phyloP scores from a whole-genome alignment of 192 early-diverging fungal genomes.

The Cladochytrium replicatum region DNA sequence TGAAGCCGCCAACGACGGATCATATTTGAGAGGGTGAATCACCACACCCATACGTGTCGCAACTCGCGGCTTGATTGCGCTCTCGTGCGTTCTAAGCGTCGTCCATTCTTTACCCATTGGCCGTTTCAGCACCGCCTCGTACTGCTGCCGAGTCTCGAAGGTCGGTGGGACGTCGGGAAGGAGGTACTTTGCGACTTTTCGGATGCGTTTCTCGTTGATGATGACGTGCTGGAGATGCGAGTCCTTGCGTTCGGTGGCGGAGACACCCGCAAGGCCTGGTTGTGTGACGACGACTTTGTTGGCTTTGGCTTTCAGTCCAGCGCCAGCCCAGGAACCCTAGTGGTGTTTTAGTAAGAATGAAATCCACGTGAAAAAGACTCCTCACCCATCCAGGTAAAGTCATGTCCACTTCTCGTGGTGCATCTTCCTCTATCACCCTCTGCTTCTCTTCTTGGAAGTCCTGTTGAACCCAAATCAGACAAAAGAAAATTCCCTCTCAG shows the following conservation, averaged over 20 bases:
- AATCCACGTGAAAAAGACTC: too few species aligned
- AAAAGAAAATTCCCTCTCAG: too few species aligned
- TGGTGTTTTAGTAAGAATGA: too few species aligned
- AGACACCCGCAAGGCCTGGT: slow-evolving; percentile 28
- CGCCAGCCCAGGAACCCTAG: slow-evolving; percentile 69
- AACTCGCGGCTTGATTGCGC: slow-evolving; percentile 70
- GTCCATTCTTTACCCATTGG: slow-evolving; percentile 98
- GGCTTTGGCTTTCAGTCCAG: slow-evolving; percentile 51
- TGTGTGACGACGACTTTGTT: slow-evolving; percentile 45
- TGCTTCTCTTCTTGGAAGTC: slow-evolving; percentile 88
- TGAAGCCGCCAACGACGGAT: too few species aligned
- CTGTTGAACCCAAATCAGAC: too few species aligned
- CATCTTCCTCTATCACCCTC: slow-evolving; percentile 56
- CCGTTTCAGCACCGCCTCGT: slow-evolving; percentile 70
- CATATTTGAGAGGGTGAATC: slow-evolving; percentile 72
- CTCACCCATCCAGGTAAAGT: slow-evolving; percentile 87
- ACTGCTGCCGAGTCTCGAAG: slow-evolving; percentile 75
- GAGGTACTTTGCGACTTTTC: slow-evolving; percentile 64
- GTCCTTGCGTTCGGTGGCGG: slow-evolving; percentile 37
- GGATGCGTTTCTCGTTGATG: slow-evolving; percentile 79
- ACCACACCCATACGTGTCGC: slow-evolving; percentile 74
- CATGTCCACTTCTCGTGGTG: slow-evolving; percentile 66
- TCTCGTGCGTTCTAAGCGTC: slow-evolving; percentile 58
- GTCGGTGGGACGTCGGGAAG: slow-evolving; percentile 68
- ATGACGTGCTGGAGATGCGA: slow-evolving; percentile 76